phyloP scores from a whole-genome alignment of 495 filamentous ascomycete species.

The Lasiosphaeriaceae sp. region DNA sequence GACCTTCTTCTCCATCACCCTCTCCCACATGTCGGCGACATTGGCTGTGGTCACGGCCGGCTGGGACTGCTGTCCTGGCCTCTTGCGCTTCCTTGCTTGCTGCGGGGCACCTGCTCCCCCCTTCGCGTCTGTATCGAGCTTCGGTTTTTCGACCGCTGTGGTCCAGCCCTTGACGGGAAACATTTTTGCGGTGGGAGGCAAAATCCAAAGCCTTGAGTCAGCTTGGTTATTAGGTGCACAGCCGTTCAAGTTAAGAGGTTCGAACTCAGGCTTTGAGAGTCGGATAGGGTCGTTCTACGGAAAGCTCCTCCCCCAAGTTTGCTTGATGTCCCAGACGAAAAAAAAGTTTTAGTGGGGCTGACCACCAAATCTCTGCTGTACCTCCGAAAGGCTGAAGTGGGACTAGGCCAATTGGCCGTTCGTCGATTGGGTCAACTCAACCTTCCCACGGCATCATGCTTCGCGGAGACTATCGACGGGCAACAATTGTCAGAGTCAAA shows the following conservation, averaged over 20 bases:
- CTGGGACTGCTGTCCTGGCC: slow-evolving; percentile 42
- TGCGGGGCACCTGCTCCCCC: slow-evolving; percentile 28
- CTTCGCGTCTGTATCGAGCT: slow-evolving; percentile 51
- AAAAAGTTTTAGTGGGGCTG: slow-evolving; percentile 9
- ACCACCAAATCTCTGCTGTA: not conserved
- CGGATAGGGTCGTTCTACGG: not conserved
- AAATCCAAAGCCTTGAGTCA: not conserved
- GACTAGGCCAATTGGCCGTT: too few species aligned
- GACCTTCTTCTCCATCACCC: slow-evolving; percentile 67
- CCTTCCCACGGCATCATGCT: too few species aligned
- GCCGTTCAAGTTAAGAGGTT: not conserved
- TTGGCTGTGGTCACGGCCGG: slow-evolving; percentile 63
- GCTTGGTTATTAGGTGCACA: not conserved
- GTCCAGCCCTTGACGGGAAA: slow-evolving; percentile 93
- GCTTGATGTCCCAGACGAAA: not conserved
- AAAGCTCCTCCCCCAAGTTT: not conserved
- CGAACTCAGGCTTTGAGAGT: too few species aligned
- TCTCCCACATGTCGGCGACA: slow-evolving; percentile 71
- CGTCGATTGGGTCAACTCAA: too few species aligned
- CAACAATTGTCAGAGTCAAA: too few species aligned
- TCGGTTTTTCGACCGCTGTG: slow-evolving; percentile 63
- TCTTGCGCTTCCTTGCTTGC: slow-evolving; percentile 53
- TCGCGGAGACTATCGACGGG: too few species aligned
- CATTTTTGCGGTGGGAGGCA: slow-evolving; percentile 47
- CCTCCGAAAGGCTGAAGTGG: too few species aligned